phyloP scores from a whole-genome alignment of 805 yeast species.

The Spathaspora gorwiae region DNA sequence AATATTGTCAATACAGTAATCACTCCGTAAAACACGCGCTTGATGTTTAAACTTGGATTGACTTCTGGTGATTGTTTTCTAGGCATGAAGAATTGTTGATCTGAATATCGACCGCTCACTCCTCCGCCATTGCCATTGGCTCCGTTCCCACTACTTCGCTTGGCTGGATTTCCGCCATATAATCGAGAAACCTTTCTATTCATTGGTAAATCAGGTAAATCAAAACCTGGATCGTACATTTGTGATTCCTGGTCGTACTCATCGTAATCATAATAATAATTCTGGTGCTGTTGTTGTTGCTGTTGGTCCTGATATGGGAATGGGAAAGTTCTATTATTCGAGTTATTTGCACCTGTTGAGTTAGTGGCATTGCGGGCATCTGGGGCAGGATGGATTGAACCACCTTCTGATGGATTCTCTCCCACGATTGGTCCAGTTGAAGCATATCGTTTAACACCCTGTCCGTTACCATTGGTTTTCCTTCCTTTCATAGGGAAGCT shows the following conservation, averaged over 20 bases:
- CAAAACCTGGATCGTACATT: conserved; percentile 8
- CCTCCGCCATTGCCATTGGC: conserved; percentile 1
- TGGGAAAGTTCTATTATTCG: conserved; percentile 25
- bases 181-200: conserved; percentile 9
- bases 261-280: conserved; percentile 34
- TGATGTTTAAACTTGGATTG: conserved; percentile 8
- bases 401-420: conserved; percentile 4
- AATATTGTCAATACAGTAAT: conserved; percentile 48
- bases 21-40: conserved; percentile 39
- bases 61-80: conserved; percentile 20
- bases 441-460: conserved; percentile 30
- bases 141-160: background rate
- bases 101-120: background rate
- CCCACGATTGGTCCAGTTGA: conserved; percentile 28
- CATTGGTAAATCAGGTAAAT: conserved; percentile 8
- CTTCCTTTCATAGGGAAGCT: conserved; percentile 21
- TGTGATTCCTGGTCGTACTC: conserved; percentile 35
- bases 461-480: conserved; percentile 9
- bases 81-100: conserved; percentile 24
- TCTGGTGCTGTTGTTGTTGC: conserved; percentile 11
- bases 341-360: conserved; percentile 5
- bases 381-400: background rate
- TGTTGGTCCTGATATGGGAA: conserved; percentile 24
- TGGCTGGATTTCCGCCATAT: conserved; percentile 1
- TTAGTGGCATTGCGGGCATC: conserved; percentile 8